Evolutionary conservation across 306 rosid species (phyloP), one percentile per base, ranked within the genome.

Genomic region (Quercus wislizeni): DNA sequence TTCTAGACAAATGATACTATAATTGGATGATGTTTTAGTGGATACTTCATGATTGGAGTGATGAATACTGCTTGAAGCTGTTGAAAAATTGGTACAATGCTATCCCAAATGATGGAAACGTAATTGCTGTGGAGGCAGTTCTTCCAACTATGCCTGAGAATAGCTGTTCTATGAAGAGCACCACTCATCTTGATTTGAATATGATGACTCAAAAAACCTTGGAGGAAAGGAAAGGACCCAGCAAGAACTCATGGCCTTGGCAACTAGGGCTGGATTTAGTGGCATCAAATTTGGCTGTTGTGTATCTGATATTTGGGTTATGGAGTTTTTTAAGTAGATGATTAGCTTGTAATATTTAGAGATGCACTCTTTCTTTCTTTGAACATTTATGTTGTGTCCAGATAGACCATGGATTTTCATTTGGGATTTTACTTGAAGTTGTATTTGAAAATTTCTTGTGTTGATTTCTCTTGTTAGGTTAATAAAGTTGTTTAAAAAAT

Each of bases 301-400:
- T 30, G 71, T 68, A 4, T 6, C 30, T 15, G 38, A 73, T 67
- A 51, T 31, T 8, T 74, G 83, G 80, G 30, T 38, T n/a, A 74
- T 59, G 83, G 80, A 74, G 74, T 78, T 79, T 68, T 69, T 33
- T 5, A 79, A 83, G 83, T 78, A 74, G 73, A 79, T 15, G 17
- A 21, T 7, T 19, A 4, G 19, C 56, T 3, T 54, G 56, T 54
- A 17, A 54, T 12, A 4, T 54, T 3, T 54, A 15, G 56, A 54
- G 19, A 12, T 17, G 18, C 56, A 38, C 43, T 8, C 43, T 38
- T 38, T 38, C 43, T 38, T 38, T 38, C 43, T 38, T 38, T 38
- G 43, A 38, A 38, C 43, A 38, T 38, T 38, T 38, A 38, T 38
- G 10, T 6, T 38, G 43, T 7, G 43, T 38, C 43, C 10, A 38